Base-by-base conservation (phyloP, 768 basidiomycete genomes). In the Dioszegia aurantiaca region DNA sequence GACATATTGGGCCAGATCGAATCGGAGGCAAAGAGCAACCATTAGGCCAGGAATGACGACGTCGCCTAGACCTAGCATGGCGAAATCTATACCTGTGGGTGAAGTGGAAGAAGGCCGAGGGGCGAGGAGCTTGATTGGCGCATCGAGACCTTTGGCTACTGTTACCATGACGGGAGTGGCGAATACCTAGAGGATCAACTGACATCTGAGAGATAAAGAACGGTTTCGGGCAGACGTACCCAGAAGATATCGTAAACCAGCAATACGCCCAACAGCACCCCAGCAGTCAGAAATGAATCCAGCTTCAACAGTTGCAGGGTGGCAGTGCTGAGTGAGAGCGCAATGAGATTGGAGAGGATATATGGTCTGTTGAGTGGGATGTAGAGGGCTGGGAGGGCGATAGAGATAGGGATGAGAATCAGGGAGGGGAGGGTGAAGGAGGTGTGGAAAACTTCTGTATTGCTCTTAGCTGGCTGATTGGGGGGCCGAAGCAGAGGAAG, bases 201-300 rank as follows among this genome's bases (percentile, higher is more conserved):
- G 36, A 26, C 11, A 14, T n/a, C 8, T 31, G 27, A 3, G 26
- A 42, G 14, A 23, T 11, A 11, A 8, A 9, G 33, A 12, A 17
- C 3, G 8, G 37, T 4, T 19, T 14, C 17, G 26, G 19, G 19
- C 16, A 19, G 12, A 61, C 67, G 41, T 55, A 74, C 76, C 89
- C 89, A 95, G 83, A 86, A 94, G 39, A 95, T 83, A 73, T 98
- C 94, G 72, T 98, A 98, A 40, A 95, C 44, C 78, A 97, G 90
- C 23, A 99, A 79, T 4, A 89, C 91, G 2, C 82, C 82, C 4
- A 99, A 80, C 2, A 97, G 81, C 59, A 90, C 83, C 39, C 82
- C 82, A 6, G 91, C 94, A 16, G 94, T 95, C 68, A 81, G 77
- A 81, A 97, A 94, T 9, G 88, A 88, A 76, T 98, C 94, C 30